Conservation (phyloP, 805 yeast genomes). For the Schwanniomyces pseudopolymorphus region DNA sequence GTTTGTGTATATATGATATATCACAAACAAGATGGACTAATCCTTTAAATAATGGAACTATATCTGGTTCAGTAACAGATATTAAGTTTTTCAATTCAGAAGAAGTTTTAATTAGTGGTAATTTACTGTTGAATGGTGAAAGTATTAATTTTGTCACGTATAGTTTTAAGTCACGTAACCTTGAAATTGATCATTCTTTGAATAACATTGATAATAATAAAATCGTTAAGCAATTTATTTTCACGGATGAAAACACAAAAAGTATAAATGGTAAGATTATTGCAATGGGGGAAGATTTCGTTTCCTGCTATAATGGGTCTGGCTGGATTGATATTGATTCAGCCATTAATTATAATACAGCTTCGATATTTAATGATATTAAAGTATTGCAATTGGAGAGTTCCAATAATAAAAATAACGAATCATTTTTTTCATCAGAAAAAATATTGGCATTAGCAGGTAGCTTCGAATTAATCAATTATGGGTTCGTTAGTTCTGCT, state of each 20-base stretch:
- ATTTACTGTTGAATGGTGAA: conserved; percentile 40
- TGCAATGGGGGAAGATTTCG: conserved; percentile 34
- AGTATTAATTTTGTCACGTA: conserved; percentile 49
- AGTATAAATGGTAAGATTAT: conserved; percentile 40
- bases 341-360: conserved; percentile 23
- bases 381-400: conserved; percentile 38
- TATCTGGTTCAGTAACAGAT: conserved; percentile 51
- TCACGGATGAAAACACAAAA: conserved; percentile 39
- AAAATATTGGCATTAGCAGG: conserved; percentile 61
- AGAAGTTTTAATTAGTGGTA: conserved; percentile 50
- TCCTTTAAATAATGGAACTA: conserved; percentile 28
- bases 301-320: conserved; percentile 46
- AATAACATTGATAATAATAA: conserved; percentile 18
- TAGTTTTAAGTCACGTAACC: conserved; percentile 45
- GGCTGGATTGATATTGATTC: conserved; percentile 47
- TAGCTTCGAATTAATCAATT: conserved; percentile 41
- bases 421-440: conserved; percentile 41
- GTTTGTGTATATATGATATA: conserved; percentile 67
- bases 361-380: conserved; percentile 44
- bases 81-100: conserved; percentile 46
- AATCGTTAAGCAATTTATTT: conserved; percentile 40
- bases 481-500: conserved; percentile 63
- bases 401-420: conserved; percentile 26
- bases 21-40: conserved; percentile 53
- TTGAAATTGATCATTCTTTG: conserved; percentile 19